phyloP scores from a whole-genome alignment of 2,329 filamentous ascomycete genomes.

The Proliferodiscus dingleyae region DNA sequence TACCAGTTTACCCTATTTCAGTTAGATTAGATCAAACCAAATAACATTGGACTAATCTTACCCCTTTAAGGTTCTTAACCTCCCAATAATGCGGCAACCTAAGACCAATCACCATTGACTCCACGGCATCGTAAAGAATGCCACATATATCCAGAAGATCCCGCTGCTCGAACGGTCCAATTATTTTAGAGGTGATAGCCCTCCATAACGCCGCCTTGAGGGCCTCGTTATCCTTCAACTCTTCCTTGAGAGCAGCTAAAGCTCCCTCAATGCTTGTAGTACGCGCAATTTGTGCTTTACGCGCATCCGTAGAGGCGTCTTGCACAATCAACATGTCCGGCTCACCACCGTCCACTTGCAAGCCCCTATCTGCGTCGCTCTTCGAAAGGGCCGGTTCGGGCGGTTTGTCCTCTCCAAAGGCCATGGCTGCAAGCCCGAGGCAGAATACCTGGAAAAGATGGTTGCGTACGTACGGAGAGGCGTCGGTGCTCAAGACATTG shows the following conservation, averaged over 20 bases:
- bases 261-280: slow-evolving; percentile 45
- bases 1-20: slow-evolving; percentile 25
- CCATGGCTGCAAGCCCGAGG: slow-evolving; percentile 56
- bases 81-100: slow-evolving; percentile 44
- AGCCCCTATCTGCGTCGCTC: slow-evolving; percentile 14
- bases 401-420: slow-evolving; percentile 51
- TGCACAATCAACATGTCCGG: slow-evolving; percentile 40
- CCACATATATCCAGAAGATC: slow-evolving; percentile 48
- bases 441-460: slow-evolving; percentile 55
- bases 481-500: slow-evolving; percentile 54
- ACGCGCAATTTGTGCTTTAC: slow-evolving; percentile 43
- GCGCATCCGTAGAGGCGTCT: slow-evolving; percentile 40
- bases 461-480: slow-evolving; percentile 58
- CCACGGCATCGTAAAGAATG: slow-evolving; percentile 45
- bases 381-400: slow-evolving; percentile 22
- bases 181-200: slow-evolving; percentile 43
- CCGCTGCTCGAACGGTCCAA: slow-evolving; percentile 44
- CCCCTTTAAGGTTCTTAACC: slow-evolving; percentile 34
- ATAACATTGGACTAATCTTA: slow-evolving; percentile 29
- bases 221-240: slow-evolving; percentile 40
- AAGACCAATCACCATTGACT: slow-evolving; percentile 42
- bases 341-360: slow-evolving; percentile 15
- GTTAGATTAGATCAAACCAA: neutral
- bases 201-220: slow-evolving; percentile 45
- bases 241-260: slow-evolving; percentile 43